Base-by-base conservation (phyloP, 75 land plant species). In the Gnetum montanum region DNA sequence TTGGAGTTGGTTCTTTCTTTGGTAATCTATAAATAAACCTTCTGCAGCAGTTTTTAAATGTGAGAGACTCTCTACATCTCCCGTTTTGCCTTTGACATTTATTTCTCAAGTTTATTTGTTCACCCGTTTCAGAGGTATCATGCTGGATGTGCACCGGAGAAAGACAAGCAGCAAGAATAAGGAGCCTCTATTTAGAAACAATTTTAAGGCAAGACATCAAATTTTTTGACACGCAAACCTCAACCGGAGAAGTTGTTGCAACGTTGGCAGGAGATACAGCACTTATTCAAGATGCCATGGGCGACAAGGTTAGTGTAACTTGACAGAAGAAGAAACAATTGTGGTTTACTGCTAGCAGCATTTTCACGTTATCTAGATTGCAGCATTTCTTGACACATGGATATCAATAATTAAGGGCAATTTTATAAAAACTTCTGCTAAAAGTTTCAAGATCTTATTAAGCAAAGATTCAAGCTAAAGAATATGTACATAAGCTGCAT, bases 251-350 rank as follows among this genome's bases (percentile, higher is more conserved):
- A 52, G 89, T 88, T 41, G 51, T 90, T 30, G 88, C 79, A 19
- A 70, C 85, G 45, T 80, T 90, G 88, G 77, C 96, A 16, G 96
- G 96, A 26, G 96, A 90, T 63, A 88, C 88, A 20, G 62, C 88
- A 24, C 74, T 87, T 7, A 90, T 90, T 55, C 96, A 90, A 68
- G 94, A 90, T 48, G 96, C 96, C 36, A 80, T 84, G 72, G 96
- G 96, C 20, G 96, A 90, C 68, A 90, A 90, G 85, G 96, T 90
- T 28, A 28, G 62, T 59, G n/a, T n/a, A n/a, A n/a, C n/a, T n/a
- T n/a, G n/a, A n/a, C n/a, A n/a, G n/a, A n/a, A n/a, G n/a, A n/a
- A n/a, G n/a, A n/a, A n/a, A n/a, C n/a, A n/a, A n/a, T n/a, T n/a
- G 5, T 24, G 10, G 49, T 0, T 47, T 26, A 47, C 12, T 24